A percentile compares a stretch with the other conserved stretches of the same genome.
phyloP scores from a whole-genome alignment of 129 eudicot genomes.

The carrot (Daucus carota) region DH1_v3.0 NC_030384.2:44615001-44615500 shows the following conservation, averaged over 20 bases:
- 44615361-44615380: too few relatives aligned
- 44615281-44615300: background rate
- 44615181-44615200: background rate
- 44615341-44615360: too few relatives aligned
- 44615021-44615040: slow-evolving; percentile 56
- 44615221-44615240: background rate
- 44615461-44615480: background rate
- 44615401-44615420: background rate
- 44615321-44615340: too few relatives aligned
- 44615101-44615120: slow-evolving; percentile 76
- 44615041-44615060: slow-evolving; percentile 60
- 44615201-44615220: background rate
- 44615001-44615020: slow-evolving; percentile 47
- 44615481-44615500: background rate
- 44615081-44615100: slow-evolving; percentile 53
- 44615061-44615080: slow-evolving; percentile 39
- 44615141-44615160: background rate
- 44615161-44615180: background rate
- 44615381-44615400: background rate
- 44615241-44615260: background rate
- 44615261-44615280: too few relatives aligned
- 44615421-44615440: background rate
- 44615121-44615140: slow-evolving; percentile 29
- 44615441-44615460: background rate
- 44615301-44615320: too few relatives aligned